Evolutionary conservation across 1,139 yeast genomes (phyloP).

Genomic region (Meyerozyma elateridarum): DNA sequence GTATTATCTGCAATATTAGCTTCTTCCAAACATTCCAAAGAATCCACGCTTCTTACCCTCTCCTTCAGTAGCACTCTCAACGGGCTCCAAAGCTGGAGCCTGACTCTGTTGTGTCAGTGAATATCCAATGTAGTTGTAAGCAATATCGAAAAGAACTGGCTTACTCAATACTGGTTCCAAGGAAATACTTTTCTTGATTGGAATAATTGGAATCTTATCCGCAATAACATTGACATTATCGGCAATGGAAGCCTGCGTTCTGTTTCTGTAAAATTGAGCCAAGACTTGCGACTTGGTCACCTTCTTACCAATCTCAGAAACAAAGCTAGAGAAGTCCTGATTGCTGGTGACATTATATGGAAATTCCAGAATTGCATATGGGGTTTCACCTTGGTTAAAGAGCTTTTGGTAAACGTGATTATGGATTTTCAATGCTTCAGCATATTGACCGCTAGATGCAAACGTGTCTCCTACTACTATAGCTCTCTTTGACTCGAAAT

Average conservation of each 20-base stretch:
- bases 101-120: conserved; percentile 16
- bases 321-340: conserved; percentile 27
- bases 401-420: conserved; percentile 26
- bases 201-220: conserved; percentile 38
- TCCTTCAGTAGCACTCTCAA: conserved; percentile 14
- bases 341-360: conserved; percentile 38
- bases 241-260: conserved; percentile 21
- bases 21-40: conserved; percentile 41
- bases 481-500: conserved; percentile 41
- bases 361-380: conserved; percentile 27
- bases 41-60: conserved; percentile 39
- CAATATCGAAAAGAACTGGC: conserved; percentile 88
- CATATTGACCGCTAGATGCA: conserved; percentile 38
- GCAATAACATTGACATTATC: conserved; percentile 50
- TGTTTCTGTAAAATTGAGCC: conserved; percentile 34
- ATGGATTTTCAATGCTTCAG: conserved; percentile 54
- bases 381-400: conserved; percentile 13
- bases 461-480: conserved; percentile 48
- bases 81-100: conserved; percentile 11
- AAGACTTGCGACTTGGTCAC: conserved; percentile 44
- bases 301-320: conserved; percentile 21
- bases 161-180: conserved; percentile 61
- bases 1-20: neutral
- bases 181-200: neutral
- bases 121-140: conserved; percentile 71